Evolutionary conservation across 441 rosid genomes (phyloP), one percentile per base, ranked within the genome.

Genomic region (Populus tomentosa): DNA sequence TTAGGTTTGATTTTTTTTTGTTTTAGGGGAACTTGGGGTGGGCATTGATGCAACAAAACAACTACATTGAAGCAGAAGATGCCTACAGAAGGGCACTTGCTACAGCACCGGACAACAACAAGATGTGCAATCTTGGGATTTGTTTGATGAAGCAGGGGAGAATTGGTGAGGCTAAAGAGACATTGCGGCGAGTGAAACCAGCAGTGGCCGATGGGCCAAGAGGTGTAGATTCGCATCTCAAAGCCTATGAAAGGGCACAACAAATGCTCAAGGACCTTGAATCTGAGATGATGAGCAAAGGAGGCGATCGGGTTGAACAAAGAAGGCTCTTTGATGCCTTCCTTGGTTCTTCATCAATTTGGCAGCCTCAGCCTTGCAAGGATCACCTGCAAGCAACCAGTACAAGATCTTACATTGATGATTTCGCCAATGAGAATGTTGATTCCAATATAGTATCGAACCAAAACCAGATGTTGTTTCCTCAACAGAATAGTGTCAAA

Each of bases 311-410:
- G 63, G 87, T 91, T 3, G 97, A 95, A 70, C 97, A 91, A 74
- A 91, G 97, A 11, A 89, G 90, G 86, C 90, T 93, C 32, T 93
- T 95, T 6, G 91, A 95, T 7, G 90, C 92, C 11, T 91, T 94
- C 74, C 91, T 95, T 23, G 97, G 97, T 69, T 93, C 97, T 42
- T 93, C 99, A 14, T 90, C 97, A 3, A 85, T 92, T 53, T 93
- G 97, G 98, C 97, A 95, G 86, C 99, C 99, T 23, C 97, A 94
- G 82, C 99, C 98, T 64, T 95, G 98, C 84, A 89, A 84, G 80
- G 96, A 92, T 59, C 87, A 82, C 23, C 63, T 81, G 42, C 78
- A 84, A 53, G 36, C 83, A 40, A 13, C 80, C 20, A 83, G 28
- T 53, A 23, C 80, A 67, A 84, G 73, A 74, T 21, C 76, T 26